Base-by-base conservation (phyloP, 2,329 filamentous ascomycete species). In the Alternaria gaisen region DNA sequence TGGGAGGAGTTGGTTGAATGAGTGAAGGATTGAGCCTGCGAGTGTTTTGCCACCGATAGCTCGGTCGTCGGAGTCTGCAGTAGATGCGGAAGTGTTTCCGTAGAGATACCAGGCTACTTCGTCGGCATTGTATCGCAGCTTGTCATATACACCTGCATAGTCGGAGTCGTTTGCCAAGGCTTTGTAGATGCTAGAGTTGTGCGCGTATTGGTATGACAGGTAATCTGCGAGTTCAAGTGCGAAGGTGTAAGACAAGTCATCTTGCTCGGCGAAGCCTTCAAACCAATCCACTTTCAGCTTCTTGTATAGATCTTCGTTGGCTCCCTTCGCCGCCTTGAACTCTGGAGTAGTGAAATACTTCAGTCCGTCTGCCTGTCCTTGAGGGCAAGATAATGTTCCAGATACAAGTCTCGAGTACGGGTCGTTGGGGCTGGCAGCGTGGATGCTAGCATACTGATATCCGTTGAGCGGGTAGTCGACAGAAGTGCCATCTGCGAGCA, bases 371-470 rank as follows among this genome's bases (percentile, higher is more conserved):
- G 66, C 60, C 22, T 77, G 68, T 47, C 82, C 79, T 44, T 69
- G 66, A 0, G 76, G 74, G 61, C 84, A 86, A 53, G 80, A 77
- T 28, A 75, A 67, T n/a, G 81, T 77, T 3, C 85, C 87, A 22
- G 80, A 77, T 6, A 88, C 57, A 55, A 80, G 83, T 41, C 86
- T 77, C n/a, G 80, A 85, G 36, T 80, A 78, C 3, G 85, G 82
- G 64, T 88, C 86, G 1, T 77, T 68, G 1, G 67, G 65, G 10
- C 80, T 76, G 1, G 80, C 67, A 0, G 82, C 80, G 20, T 82
- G 71, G 22, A 89, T 81, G 30, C 77, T 78, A 8, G 85, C 79
- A 70, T 88, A 88, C 67, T 88, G 86, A 67, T 88, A 88, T 38
- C 86, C 86, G 47, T 79, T 72, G 36, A 88, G 68, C 1, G 87